Base-by-base conservation (phyloP, 257 asterid species). In the Cordia subcordata region DNA sequence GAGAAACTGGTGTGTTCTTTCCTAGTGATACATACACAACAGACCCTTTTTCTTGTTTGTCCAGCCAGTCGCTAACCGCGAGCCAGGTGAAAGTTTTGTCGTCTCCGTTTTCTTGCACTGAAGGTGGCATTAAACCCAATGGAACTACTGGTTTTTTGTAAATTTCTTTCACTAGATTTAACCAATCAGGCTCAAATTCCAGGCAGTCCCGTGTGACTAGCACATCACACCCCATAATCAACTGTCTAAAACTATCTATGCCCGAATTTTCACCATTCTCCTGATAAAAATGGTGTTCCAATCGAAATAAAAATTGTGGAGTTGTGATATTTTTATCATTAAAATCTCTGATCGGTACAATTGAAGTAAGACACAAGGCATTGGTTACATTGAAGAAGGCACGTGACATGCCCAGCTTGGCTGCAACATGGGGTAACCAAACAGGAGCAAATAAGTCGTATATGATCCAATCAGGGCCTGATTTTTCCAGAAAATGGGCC, bases 21-120 rank as follows among this genome's bases (percentile, higher is more conserved):
- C 77, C 80, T 14, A 73, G 49, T 11, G 75, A 77, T 0, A 67
- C 69, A 49, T 75, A 72, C 13, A 75, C 38, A 0, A 65, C 81
- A 0, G 70, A 65, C 0, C 69, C 67, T 16, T 57, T 39, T n/a
- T 20, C 56, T 17, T 68, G 57, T 10, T 5, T 2, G 23, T 62
- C 71, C 3, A 78, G 63, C 74, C 70, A 79, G 6, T 32, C 19
- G 21, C 39, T 62, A 0, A 65, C 54, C 0, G 20, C 20, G 1
- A 1, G 5, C 81, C 78, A 75, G 0, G 33, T 15, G 6, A 71
- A 62, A 0, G 46, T 54, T 0, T 12, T 4, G 4, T 33, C 55
- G 3, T 18, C 50, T 10, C n/a, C 60, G 5, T 18, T 50, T 4
- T 21, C 53, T 1, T 55, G 56, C 0, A 21, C 3, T 4, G 50